phyloP scores from a whole-genome alignment of 306 rosid genomes.

The Echinosophora koreensis region DNA sequence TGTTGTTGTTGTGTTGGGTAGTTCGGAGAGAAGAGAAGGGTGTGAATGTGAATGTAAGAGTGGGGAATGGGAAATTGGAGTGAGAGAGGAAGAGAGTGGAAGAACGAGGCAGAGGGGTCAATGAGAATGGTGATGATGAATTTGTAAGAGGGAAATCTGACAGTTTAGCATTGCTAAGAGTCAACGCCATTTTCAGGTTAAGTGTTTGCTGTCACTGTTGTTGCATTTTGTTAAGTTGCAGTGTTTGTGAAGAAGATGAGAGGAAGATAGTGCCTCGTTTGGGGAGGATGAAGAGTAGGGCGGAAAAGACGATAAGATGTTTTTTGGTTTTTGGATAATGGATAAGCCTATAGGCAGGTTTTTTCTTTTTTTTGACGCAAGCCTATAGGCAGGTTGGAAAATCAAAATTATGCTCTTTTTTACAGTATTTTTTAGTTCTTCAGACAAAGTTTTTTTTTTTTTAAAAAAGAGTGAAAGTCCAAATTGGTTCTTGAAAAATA shows the following conservation, averaged over 20 bases:
- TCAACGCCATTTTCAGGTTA: slow-evolving; percentile 55
- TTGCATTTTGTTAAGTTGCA: slow-evolving; percentile 38
- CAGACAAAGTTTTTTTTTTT: no score
- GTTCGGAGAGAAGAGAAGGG: slow-evolving; percentile 58
- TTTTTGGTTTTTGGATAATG: no score
- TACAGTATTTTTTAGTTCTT: no score
- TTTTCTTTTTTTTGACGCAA: no score
- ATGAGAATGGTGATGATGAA: slow-evolving; percentile 50
- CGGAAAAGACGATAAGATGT: no score
- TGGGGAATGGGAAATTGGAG: slow-evolving; percentile 59
- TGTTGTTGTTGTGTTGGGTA: slow-evolving; percentile 42
- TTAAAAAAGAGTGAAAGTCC: no score
- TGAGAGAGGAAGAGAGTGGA: slow-evolving; percentile 54
- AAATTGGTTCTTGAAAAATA: no score
- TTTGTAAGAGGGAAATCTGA: slow-evolving; percentile 63
- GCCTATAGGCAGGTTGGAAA: no score
- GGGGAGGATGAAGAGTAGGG: no score
- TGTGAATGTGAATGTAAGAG: slow-evolving; percentile 45
- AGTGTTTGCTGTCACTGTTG: not conserved
- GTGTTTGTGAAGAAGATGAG: not conserved
- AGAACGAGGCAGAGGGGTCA: slow-evolving; percentile 33
- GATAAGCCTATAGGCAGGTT: no score
- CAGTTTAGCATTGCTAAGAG: slow-evolving; percentile 50
- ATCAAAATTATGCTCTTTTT: no score
- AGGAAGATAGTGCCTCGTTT: no score